A percentile compares a stretch with the other conserved stretches of the same genome.
Evolutionary conservation across 2,329 filamentous ascomycete genomes (phyloP).

Genomic region (Cytospora schulzeri): DNA sequence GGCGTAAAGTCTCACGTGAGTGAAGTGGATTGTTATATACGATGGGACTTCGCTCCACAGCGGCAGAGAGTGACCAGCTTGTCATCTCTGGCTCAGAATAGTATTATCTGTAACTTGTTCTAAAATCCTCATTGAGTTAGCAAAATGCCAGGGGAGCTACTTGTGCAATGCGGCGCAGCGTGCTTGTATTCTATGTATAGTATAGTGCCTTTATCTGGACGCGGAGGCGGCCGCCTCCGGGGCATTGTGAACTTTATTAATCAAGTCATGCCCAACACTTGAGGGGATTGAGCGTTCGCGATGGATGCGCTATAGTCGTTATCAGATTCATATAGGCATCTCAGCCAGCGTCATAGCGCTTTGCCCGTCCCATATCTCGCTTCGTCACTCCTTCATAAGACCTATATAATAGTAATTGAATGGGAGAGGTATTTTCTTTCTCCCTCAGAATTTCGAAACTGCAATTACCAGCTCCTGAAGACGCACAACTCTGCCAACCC

Average conservation of each 20-base stretch:
- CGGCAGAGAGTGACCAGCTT: no score
- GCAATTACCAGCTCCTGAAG: no score
- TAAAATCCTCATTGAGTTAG: not conserved
- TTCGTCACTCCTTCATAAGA: not conserved
- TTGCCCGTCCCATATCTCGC: not conserved
- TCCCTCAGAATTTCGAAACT: not conserved
- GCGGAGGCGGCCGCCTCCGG: conserved; percentile 22
- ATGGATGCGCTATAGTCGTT: not conserved
- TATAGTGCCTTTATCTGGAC: not conserved
- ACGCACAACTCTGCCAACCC: not conserved
- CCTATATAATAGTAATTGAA: not conserved
- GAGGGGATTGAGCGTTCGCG: not conserved
- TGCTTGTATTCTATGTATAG: not conserved
- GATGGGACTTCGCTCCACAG: not conserved
- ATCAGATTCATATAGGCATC: not conserved
- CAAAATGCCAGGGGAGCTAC: not conserved
- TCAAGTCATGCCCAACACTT: not conserved
- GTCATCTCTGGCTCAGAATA: not conserved
- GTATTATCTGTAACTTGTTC: not conserved
- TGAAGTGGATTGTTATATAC: no score
- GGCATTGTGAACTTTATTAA: not conserved
- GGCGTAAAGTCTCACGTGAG: not conserved
- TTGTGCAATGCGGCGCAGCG: not conserved
- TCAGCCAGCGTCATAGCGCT: not conserved
- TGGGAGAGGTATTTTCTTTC: not conserved